A percentile compares a stretch with the other conserved stretches of the same genome.
These are phyloP conservation scores for Toxicodendron radicans DNA, from an alignment of 345 rosid genomes.

Conservation along the genomic window DNA sequence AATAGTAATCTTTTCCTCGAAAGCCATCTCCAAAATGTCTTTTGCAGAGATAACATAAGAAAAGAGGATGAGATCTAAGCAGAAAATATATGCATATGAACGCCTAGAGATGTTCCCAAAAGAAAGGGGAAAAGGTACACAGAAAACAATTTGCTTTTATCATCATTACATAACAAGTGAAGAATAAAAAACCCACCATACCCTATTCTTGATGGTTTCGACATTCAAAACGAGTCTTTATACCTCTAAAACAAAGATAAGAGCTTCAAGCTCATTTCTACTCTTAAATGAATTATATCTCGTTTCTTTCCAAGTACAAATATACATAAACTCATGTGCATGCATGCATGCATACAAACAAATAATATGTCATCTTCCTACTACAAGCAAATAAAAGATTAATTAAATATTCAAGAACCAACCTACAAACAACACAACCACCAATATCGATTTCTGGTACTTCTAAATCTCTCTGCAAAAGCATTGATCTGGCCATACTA, in stretches of 20 bases:
- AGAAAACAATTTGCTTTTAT: neutral
- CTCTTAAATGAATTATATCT: neutral
- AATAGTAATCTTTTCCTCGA: neutral
- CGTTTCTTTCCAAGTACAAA: neutral
- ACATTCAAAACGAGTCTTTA: neutral
- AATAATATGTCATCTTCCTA: neutral
- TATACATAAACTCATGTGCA: neutral
- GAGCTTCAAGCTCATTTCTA: slow-evolving; percentile 2
- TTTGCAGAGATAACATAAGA: neutral
- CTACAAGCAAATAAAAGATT: neutral
- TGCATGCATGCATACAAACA: neutral
- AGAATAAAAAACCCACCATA: neutral
- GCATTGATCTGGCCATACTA: slow-evolving; percentile 46
- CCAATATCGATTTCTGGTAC: slow-evolving; percentile 80
- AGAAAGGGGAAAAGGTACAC: neutral
- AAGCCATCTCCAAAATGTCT: neutral
- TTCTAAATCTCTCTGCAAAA: slow-evolving; percentile 68
- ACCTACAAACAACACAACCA: slow-evolving; percentile 97
- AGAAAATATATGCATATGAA: neutral
- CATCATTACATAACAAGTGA: neutral
- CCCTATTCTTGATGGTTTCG: neutral
- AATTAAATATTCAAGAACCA: slow-evolving; percentile 16
- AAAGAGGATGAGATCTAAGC: neutral
- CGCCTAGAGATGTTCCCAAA: neutral
- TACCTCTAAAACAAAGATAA: slow-evolving; percentile 8